Evolutionary conservation across 2,329 filamentous ascomycete species (phyloP).

Genomic region (Sarocladiaceae sp.): DNA sequence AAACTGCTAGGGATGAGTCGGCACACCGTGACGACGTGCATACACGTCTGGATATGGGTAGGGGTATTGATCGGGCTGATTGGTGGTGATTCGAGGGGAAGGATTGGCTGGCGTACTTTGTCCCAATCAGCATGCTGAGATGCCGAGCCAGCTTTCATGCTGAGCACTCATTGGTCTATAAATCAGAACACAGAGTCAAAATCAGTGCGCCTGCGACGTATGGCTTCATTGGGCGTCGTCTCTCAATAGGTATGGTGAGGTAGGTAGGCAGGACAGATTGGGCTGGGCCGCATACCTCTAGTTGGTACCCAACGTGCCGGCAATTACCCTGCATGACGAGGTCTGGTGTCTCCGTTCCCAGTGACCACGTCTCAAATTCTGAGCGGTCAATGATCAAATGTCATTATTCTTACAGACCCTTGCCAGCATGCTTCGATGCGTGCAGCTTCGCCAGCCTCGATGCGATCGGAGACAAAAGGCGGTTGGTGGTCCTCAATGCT

Average conservation of each 20-base stretch:
- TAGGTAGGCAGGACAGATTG: not conserved
- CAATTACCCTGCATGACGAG: not conserved
- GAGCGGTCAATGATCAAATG: not conserved
- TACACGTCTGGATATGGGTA: too few relatives aligned
- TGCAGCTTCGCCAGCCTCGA: too few relatives aligned
- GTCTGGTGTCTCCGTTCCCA: not conserved
- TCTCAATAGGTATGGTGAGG: not conserved
- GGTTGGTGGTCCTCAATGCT: too few relatives aligned
- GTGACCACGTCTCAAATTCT: not conserved
- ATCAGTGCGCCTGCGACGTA: too few relatives aligned
- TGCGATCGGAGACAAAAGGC: too few relatives aligned
- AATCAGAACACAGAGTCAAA: too few relatives aligned
- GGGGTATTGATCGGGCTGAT: too few relatives aligned
- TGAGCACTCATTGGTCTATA: too few relatives aligned
- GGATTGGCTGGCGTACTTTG: not conserved
- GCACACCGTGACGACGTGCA: not conserved
- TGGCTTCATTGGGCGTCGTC: not conserved
- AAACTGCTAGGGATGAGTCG: not conserved
- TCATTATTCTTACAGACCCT: too few relatives aligned
- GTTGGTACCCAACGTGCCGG: constrained; percentile 10
- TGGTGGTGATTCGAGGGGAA: not conserved
- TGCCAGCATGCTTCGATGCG: too few relatives aligned
- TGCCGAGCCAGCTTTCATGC: too few relatives aligned
- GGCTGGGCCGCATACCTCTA: not conserved
- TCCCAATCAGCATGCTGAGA: not conserved